Conservation (phyloP, 164 flowering plant species). For the Berberis vulgaris region DNA sequence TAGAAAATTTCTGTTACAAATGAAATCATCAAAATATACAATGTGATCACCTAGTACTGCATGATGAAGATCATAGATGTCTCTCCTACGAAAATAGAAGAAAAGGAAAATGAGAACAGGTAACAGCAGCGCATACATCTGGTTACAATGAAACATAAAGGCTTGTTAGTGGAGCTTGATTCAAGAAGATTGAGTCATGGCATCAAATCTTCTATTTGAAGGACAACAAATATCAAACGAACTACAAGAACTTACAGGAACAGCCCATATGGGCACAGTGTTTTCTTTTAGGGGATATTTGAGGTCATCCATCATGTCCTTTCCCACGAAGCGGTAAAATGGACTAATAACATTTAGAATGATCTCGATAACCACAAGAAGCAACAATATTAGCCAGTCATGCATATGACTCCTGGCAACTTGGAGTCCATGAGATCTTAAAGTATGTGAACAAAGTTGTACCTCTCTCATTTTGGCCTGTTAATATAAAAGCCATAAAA, state of each 20-base stretch:
- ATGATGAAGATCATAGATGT: constrained; percentile 14
- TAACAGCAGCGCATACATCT: constrained; percentile 6
- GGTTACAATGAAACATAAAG: neutral
- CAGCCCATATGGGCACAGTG: constrained; percentile 11
- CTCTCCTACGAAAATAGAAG: constrained; percentile 5
- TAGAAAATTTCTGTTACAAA: neutral
- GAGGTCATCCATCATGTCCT: constrained; percentile 13
- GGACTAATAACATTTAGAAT: constrained; percentile 2
- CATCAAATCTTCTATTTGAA: neutral
- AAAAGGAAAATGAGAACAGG: constrained; percentile 7
- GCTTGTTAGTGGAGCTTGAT: neutral
- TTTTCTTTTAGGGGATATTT: constrained; percentile 10
- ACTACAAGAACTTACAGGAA: constrained; percentile 6
- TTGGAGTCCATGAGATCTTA: constrained; percentile 10
- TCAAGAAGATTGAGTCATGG: neutral
- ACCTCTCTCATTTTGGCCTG: constrained; percentile 6
- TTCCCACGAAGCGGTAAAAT: constrained; percentile 7
- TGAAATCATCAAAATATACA: neutral
- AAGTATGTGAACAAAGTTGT: constrained; percentile 2
- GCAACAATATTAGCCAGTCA: constrained; percentile 9
- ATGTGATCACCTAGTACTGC: constrained; percentile 3
- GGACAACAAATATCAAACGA: no score
- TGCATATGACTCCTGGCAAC: constrained; percentile 6
- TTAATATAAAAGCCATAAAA: neutral
- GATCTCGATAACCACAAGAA: constrained; percentile 7